phyloP scores from a whole-genome alignment of 257 asterid species.

The Solanum chiquidenum region DNA sequence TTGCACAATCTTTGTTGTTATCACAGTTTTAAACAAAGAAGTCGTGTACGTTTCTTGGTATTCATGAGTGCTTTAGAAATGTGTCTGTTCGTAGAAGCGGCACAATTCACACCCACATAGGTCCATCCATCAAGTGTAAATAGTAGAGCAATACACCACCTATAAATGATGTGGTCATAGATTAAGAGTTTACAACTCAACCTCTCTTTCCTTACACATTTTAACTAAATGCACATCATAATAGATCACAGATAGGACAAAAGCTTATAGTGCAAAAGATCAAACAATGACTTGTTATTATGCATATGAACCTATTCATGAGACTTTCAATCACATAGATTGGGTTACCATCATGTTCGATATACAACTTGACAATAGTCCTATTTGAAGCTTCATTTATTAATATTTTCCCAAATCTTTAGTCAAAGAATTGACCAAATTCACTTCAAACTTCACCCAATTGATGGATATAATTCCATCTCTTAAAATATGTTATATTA shows the following conservation, averaged over 20 bases:
- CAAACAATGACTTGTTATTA: not conserved
- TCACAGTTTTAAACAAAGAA: no score
- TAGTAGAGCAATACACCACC: no score
- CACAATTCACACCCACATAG: not conserved
- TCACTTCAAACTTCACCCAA: not conserved
- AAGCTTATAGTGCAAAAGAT: no score
- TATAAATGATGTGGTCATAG: not conserved
- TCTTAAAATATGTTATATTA: no score
- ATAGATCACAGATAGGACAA: not conserved
- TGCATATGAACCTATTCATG: not conserved
- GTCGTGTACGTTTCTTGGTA: not conserved
- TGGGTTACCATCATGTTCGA: not conserved
- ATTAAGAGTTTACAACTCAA: not conserved
- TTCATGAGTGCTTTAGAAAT: not conserved
- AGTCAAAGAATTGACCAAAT: not conserved
- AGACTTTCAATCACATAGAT: not conserved
- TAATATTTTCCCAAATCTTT: not conserved
- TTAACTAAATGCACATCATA: not conserved
- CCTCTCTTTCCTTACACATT: not conserved
- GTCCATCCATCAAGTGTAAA: not conserved
- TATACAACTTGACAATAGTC: not conserved
- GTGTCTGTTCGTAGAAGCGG: not conserved
- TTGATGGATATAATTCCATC: not conserved
- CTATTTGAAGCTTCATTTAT: no score
- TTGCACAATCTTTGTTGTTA: no score